phyloP scores from a whole-genome alignment of 2,329 filamentous ascomycete species.

The Harringtonia lauricola region DNA sequence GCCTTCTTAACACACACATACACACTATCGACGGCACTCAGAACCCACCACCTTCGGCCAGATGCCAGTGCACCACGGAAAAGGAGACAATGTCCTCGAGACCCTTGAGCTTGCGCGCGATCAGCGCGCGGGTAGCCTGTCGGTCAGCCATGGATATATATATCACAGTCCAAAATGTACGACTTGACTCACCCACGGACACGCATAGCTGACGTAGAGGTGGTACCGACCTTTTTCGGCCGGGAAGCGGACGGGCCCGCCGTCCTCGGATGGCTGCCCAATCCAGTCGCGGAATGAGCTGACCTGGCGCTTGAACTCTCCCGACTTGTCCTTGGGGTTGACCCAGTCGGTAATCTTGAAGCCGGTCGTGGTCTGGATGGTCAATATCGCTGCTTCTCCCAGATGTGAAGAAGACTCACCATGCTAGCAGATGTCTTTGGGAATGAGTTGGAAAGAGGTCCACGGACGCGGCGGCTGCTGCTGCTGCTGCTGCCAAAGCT shows the following conservation, averaged over 20 bases:
- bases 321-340: constrained; percentile 60
- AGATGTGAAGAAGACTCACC: background rate
- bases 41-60: constrained; percentile 43
- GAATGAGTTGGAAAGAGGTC: background rate
- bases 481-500: background rate
- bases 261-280: constrained; percentile 43
- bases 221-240: constrained; percentile 87
- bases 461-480: background rate
- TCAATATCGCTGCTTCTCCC: background rate
- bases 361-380: constrained; percentile 8
- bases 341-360: constrained; percentile 72
- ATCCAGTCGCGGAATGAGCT: constrained; percentile 77
- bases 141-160: background rate
- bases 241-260: constrained; percentile 59
- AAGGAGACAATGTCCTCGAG: constrained; percentile 71
- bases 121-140: constrained; percentile 70
- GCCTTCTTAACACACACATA: background rate
- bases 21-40: background rate
- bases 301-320: constrained; percentile 85
- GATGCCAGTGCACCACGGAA: constrained; percentile 88
- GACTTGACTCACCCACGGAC: constrained; percentile 78
- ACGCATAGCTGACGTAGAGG: constrained; percentile 88
- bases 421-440: background rate
- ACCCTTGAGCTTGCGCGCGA: constrained; percentile 82
- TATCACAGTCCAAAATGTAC: constrained; percentile 10